These are phyloP conservation scores for Moricandia arvensis DNA, from an alignment of 345 rosid genomes.

Conservation along the genomic window DNA sequence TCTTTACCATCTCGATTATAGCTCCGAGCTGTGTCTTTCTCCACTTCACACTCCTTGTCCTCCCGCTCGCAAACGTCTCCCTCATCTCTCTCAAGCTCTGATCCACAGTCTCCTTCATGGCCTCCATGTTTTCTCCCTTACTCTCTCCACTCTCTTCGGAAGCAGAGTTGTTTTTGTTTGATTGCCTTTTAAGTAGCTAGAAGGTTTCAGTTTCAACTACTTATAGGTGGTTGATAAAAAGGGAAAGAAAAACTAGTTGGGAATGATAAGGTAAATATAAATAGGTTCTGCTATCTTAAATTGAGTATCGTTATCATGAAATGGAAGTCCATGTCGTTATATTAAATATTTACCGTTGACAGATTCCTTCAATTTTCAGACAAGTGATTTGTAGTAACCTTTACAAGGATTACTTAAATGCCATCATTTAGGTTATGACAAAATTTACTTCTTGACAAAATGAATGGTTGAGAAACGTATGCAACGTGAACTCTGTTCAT, in stretches of 20 bases:
- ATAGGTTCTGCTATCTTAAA: not conserved
- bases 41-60: conserved; percentile 62
- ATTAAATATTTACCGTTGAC: not conserved
- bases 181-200: not conserved
- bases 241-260: not conserved
- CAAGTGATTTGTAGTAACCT: too few relatives aligned
- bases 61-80: conserved; percentile 55
- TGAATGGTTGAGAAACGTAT: too few relatives aligned
- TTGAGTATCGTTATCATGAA: not conserved
- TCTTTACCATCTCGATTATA: conserved; percentile 53
- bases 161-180: not conserved
- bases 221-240: not conserved
- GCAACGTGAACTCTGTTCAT: too few relatives aligned
- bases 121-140: not conserved
- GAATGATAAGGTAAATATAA: not conserved
- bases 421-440: too few relatives aligned
- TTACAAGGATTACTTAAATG: too few relatives aligned
- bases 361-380: not conserved
- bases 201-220: not conserved
- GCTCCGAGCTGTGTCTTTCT: conserved; percentile 69
- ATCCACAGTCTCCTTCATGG: conserved; percentile 41
- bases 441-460: too few relatives aligned
- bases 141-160: not conserved
- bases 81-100: conserved; percentile 49
- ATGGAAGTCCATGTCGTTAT: not conserved